Base-by-base conservation (phyloP, 2,329 filamentous ascomycete genomes). In the Rhinocladiella similis region DNA sequence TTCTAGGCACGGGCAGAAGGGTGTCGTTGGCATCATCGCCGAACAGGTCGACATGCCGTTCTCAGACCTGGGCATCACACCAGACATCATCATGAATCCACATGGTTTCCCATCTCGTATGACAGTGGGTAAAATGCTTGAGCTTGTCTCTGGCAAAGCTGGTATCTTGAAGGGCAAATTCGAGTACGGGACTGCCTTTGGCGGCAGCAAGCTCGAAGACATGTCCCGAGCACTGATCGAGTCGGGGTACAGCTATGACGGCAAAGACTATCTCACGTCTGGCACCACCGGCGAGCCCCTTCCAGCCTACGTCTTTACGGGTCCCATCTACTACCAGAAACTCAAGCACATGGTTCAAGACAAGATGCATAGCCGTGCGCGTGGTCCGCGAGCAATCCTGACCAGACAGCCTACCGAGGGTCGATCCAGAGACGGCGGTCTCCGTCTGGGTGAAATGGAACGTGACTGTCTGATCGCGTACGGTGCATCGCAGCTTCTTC, bases 281-380 rank as follows among this genome's bases (percentile, higher is more conserved):
- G 94, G 94, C 35, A 93, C 97, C 70, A 97, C 94, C 0, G 95
- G 94, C 67, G 94, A 99, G 75, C 85, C 90, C 0, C 81, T 97
- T 5, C 91, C 96, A 62, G 92, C 92, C 12, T 97, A 97, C 75
- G 91, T 99, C 69, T 99, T 97, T 81, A 96, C 96, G 71, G 94
- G 94, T 0, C 94, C 94, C 10, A 99, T 99, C 74, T 99, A 96
- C 79, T 99, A 99, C 79, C 94, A 99, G 79, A 96, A 96, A 65
- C 84, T 99, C 63, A 99, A 99, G 83, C 94, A 99, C 81, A 99
- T 99, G 94, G 94, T 99, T 3, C 92, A 97, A 73, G 94, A 99
- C 72, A 99, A 99, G 78, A 97, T 99, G 94, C 94, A 99, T 76
- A 93, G 90, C 29, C 90, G 94, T 60, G 87, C 93, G 1, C 87